A percentile compares a stretch with the other conserved stretches of the same genome.
These are phyloP conservation scores for Xylaria sp. DNA, from an alignment of 2,329 filamentous ascomycete species.

Conservation along the genomic window DNA sequence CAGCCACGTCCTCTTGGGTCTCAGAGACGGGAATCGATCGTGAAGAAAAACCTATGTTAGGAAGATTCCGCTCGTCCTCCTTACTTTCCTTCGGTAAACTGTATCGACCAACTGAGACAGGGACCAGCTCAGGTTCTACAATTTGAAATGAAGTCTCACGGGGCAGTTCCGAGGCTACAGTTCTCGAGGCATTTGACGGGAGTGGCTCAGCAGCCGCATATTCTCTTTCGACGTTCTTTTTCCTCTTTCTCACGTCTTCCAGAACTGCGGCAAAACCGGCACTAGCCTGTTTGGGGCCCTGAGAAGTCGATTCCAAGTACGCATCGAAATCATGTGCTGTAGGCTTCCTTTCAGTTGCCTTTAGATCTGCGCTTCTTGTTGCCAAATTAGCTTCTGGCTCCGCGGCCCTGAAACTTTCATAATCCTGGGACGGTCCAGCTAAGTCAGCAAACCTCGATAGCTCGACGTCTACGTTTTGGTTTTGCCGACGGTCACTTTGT, in stretches of 20 bases:
- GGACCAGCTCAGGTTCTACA: conserved; percentile 38
- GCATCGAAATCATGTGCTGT: conserved; percentile 3
- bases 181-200: conserved; percentile 14
- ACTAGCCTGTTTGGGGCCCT: conserved; percentile 35
- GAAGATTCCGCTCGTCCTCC: conserved; percentile 45
- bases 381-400: conserved; percentile 32
- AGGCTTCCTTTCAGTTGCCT: conserved; percentile 21
- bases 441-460: conserved; percentile 18
- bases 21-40: conserved; percentile 2
- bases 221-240: conserved; percentile 52
- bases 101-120: conserved; percentile 45
- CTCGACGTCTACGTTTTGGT: neutral
- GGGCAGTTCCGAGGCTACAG: conserved; percentile 31
- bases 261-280: conserved; percentile 28
- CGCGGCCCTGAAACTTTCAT: conserved; percentile 26
- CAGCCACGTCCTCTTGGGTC: conserved; percentile 37
- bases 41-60: conserved; percentile 33
- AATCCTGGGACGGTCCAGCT: conserved; percentile 33
- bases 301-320: neutral
- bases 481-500: conserved; percentile 1
- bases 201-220: conserved; percentile 39
- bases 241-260: conserved; percentile 55
- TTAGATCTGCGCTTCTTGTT: conserved; percentile 29
- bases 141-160: conserved; percentile 47
- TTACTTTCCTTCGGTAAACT: conserved; percentile 49